Evolutionary conservation across 371 early-diverging fungal genomes (phyloP).

Genomic region (Actinomortierella wolfii): DNA sequence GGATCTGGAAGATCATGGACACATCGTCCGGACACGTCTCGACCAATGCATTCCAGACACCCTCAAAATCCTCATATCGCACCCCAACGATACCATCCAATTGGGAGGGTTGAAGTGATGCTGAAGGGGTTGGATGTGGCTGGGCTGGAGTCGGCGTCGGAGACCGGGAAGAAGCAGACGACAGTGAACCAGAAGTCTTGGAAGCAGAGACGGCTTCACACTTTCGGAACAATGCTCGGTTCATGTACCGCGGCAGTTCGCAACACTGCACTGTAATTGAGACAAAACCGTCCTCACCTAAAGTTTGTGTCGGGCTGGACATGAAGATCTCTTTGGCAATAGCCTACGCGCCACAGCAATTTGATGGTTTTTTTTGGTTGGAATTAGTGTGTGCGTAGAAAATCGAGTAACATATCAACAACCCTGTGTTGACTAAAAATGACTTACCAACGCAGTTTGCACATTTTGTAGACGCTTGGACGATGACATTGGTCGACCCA

Average conservation of each 20-base stretch:
- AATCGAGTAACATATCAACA: neutral
- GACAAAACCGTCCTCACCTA: conserved; percentile 56
- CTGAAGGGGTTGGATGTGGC: conserved; percentile 1
- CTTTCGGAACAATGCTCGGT: conserved; percentile 62
- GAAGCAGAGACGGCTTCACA: conserved; percentile 24
- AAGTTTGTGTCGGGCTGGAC: conserved; percentile 23
- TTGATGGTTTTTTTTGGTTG: neutral
- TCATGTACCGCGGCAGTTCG: conserved; percentile 65
- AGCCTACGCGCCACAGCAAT: conserved; percentile 4
- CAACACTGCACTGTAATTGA: conserved; percentile 59
- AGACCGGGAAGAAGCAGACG: neutral
- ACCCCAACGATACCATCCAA: conserved; percentile 21
- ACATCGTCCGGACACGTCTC: conserved; percentile 31
- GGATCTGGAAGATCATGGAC: conserved; percentile 26
- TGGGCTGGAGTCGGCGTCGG: conserved; percentile 2
- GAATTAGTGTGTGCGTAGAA: neutral
- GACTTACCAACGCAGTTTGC: conserved; percentile 43
- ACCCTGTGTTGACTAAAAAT: neutral
- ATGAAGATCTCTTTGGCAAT: conserved; percentile 39
- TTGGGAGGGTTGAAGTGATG: conserved; percentile 5
- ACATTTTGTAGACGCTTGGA: conserved; percentile 32
- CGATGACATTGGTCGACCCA: conserved; percentile 46
- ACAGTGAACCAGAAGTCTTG: neutral
- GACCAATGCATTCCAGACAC: conserved; percentile 28
- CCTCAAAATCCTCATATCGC: conserved; percentile 26